Evolutionary conservation across 139 green algal genomes (phyloP), one percentile per base, ranked within the genome.

Genomic region (Micractinium sp.): DNA sequence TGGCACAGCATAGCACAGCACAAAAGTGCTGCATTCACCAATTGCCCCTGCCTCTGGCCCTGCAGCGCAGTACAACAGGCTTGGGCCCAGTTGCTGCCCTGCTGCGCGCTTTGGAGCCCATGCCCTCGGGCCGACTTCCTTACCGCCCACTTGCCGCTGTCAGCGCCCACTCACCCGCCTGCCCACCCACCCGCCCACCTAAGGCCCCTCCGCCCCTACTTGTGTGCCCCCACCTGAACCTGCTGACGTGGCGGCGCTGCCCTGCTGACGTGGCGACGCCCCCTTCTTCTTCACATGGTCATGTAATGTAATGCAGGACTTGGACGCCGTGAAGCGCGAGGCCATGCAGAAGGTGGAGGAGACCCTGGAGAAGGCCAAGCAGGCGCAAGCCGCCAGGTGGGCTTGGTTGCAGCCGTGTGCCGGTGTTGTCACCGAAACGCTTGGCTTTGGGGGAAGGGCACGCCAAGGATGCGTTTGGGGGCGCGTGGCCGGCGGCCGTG

Each of bases 361-460:
- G 35, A 56, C 76, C 23, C 75, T 88, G 20, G 85, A 88, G 19
- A 83, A 82, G 85, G 85, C 73, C 41, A 82, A 82, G 73, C 85
- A 88, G 85, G 27, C 67, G 39, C 29, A 33, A 47, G 47, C 82
- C 9, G 33, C 60, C 82, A 87, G 82, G 82, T 87, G 82, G 25
- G 82, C 5, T 0, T 35, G n/a, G n/a, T n/a, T n/a, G n/a, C n/a
- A n/a, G n/a, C n/a, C n/a, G n/a, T 36, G 23, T 29, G 23, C 27
- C 29, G 69, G 69, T 77, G 69, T 3, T 77, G 19, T 77, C 73
- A n/a, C 35, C 14, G 22, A 20, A 18, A 73, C 63, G 5, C 47
- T 56, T 5, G 47, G 47, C 47, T 56, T 9, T 56, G 47, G 47
- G 47, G 47, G 9, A 56, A 9, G 47, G 47, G 47, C 5, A 56